Percentiles rank a stretch among this genome's conserved stretches.
Evolutionary conservation across 257 asterid species (phyloP).

Genomic region (Solanum sejunctum): DNA sequence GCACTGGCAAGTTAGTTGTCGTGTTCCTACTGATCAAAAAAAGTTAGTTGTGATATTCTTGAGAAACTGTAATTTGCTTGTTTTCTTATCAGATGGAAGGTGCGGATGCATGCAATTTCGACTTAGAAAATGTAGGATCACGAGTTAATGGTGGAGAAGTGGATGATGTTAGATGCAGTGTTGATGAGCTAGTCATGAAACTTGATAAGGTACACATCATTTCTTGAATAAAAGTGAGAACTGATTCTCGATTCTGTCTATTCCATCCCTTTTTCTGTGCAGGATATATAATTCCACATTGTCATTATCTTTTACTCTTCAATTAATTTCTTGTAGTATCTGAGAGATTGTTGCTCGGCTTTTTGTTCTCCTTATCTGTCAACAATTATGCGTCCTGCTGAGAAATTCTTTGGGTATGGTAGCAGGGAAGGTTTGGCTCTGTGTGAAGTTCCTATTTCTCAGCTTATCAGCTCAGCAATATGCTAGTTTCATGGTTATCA

Average conservation of each 20-base stretch:
- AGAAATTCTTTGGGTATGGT: not conserved
- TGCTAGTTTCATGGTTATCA: not conserved
- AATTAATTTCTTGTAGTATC: not conserved
- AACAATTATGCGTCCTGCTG: not conserved
- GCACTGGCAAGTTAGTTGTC: not conserved
- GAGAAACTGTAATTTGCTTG: not conserved
- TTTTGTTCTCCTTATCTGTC: not conserved
- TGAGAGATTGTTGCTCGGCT: not conserved
- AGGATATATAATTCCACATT: not conserved
- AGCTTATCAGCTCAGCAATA: not conserved
- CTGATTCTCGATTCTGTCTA: not conserved
- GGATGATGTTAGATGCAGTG: constrained; percentile 31
- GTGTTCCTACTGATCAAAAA: not conserved
- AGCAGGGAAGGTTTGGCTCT: not conserved
- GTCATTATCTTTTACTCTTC: not conserved
- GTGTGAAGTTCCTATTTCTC: not conserved
- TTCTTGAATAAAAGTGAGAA: not conserved
- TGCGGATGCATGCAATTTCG: constrained; percentile 4
- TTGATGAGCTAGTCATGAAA: constrained; percentile 40
- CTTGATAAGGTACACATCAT: constrained; percentile 45
- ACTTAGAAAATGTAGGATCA: not conserved
- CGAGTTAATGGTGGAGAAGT: constrained; percentile 23
- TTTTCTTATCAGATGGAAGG: constrained; percentile 14
- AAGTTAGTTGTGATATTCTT: not conserved
- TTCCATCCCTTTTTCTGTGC: not conserved